Evolutionary conservation across 352 stramenopile genomes (phyloP).

Genomic region (Phytophthora tentaculata): DNA sequence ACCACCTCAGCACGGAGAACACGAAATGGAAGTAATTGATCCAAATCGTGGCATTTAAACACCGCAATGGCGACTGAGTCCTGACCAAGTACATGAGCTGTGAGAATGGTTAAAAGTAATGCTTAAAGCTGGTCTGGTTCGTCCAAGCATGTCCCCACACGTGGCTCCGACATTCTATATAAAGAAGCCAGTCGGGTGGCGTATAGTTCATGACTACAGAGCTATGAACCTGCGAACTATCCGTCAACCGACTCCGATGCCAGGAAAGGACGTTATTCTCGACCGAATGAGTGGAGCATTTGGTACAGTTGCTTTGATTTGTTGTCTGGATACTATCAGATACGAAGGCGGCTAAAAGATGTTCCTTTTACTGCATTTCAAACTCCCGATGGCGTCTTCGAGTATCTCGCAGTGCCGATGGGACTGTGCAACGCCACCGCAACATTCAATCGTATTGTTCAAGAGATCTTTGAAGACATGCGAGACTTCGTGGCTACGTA

Average conservation of each 20-base stretch:
- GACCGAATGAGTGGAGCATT: not conserved
- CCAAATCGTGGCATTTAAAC: not conserved
- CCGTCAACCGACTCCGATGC: not conserved
- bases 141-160: not conserved
- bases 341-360: not conserved
- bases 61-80: not conserved
- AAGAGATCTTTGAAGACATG: not conserved
- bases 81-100: not conserved
- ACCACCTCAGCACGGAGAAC: not conserved
- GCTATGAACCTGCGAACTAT: not conserved
- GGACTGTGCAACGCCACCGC: not conserved
- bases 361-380: not conserved
- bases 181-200: not conserved
- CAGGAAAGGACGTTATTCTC: not conserved
- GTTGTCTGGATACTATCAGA: not conserved
- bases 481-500: not conserved
- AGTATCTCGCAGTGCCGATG: not conserved
- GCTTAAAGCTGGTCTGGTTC: not conserved
- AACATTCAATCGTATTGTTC: not conserved
- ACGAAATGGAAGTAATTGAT: not conserved
- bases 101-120: not conserved
- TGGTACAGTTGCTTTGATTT: not conserved
- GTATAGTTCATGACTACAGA: not conserved
- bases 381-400: not conserved
- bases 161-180: not conserved